Base-by-base conservation (phyloP, 2,329 filamentous ascomycete species). In the Penicillium sp. region DNA sequence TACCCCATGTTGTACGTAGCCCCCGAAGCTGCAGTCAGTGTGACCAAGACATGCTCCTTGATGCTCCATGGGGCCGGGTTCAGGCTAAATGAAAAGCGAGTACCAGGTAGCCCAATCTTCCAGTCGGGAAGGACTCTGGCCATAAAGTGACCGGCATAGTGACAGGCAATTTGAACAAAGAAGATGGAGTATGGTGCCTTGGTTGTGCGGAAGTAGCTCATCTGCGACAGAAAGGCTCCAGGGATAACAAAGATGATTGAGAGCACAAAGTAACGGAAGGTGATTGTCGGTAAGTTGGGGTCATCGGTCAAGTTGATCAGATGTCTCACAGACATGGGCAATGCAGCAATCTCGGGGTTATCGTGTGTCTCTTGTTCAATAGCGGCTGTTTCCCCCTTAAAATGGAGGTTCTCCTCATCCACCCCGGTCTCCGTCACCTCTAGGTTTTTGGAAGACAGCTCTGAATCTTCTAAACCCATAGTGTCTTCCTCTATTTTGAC, bases 101-200 rank as follows among this genome's bases (percentile, higher is more conserved):
- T 81, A 21, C 81, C 75, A 0, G 82, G 82, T 3, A 84, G 55
- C 3, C 71, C 72, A 45, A 84, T 63, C 7, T 72, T 72, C 72
- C 78, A 80, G 2, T 74, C 70, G 0, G 83, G 83, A 1, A 85
- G 70, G 1, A 79, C 67, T 50, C 77, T 77, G 1, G 82, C 82
- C 2, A 84, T 75, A 70, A 82, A 82, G 33, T 78, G 72, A 1
- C 82, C 82, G 11, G 63, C 75, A 55, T 84, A 84, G 63, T 83
- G 82, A 46, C 78, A 82, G 0, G 81, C 82, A 49, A 85, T 82
- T 62, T 84, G 82, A 33, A 86, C 83, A 59, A 87, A 86, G 67
- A 86, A 85, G 47, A 86, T 79, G 0, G 83, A 84, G 65, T 85
- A 87, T 0, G 81, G 79, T 0, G 82, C 81, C 43, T 78, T 79